Conservation (phyloP, 345 rosid genomes). For the Lumnitzera racemosa region DNA sequence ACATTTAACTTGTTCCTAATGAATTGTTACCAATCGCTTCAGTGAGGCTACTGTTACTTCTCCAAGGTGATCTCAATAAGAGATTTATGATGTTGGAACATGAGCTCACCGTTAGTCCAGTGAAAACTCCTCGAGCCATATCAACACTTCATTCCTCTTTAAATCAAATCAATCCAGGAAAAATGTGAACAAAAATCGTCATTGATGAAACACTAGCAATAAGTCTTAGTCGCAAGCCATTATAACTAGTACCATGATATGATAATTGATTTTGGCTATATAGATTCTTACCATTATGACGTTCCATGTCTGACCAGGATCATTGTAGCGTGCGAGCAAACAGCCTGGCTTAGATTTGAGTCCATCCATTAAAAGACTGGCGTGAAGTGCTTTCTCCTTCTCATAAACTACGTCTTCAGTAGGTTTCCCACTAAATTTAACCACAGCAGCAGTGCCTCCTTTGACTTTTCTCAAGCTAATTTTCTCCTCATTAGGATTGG, state of each 20-base stretch:
- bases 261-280: background rate
- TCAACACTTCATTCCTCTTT: constrained; percentile 65
- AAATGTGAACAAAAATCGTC: constrained; percentile 29
- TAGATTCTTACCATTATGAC: constrained; percentile 48
- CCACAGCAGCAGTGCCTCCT: constrained; percentile 67
- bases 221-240: background rate
- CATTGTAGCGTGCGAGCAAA: constrained; percentile 85
- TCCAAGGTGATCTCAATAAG: no score
- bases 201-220: constrained; percentile 83
- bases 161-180: constrained; percentile 11
- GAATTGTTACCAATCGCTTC: no score
- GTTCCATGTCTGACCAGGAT: constrained; percentile 74
- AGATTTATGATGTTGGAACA: no score
- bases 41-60: no score
- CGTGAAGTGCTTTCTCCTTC: constrained; percentile 56
- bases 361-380: constrained; percentile 49
- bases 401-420: constrained; percentile 43
- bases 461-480: constrained; percentile 57
- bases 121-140: constrained; percentile 62
- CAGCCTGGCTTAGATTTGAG: constrained; percentile 60
- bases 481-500: constrained; percentile 52
- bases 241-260: background rate
- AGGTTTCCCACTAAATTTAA: constrained; percentile 83
- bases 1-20: no score
- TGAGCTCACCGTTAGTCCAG: constrained; percentile 6